Conservation (phyloP, 345 rosid genomes). For the Eucalyptus virginea region DNA sequence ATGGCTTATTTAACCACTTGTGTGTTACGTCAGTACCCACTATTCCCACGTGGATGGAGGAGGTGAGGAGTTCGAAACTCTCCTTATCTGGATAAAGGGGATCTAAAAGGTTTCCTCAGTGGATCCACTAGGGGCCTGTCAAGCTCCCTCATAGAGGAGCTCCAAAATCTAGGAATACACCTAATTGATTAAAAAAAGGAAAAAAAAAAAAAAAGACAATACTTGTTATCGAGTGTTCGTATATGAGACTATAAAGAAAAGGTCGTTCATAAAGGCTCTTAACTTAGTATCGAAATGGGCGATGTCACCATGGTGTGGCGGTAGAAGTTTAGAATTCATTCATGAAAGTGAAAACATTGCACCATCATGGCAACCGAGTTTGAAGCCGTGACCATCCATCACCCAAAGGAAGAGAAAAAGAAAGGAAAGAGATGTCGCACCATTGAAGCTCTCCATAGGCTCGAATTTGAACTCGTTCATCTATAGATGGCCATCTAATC, state of each 20-base stretch:
- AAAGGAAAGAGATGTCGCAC: background rate
- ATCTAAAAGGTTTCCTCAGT: background rate
- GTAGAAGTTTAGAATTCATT: background rate
- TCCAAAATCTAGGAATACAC: background rate
- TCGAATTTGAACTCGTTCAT: background rate
- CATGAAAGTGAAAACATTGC: background rate
- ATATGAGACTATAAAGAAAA: background rate
- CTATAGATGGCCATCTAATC: background rate
- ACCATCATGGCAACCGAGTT: background rate
- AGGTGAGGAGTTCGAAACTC: background rate
- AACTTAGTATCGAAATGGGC: background rate
- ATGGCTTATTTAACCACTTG: background rate
- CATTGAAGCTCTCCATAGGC: background rate
- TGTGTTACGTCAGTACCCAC: too few relatives aligned
- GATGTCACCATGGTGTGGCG: background rate
- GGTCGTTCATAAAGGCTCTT: background rate
- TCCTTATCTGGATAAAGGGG: background rate
- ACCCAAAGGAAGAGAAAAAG: background rate
- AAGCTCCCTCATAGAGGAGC: background rate
- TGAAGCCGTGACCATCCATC: background rate
- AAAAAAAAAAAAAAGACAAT: too few relatives aligned
- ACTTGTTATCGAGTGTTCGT: background rate
- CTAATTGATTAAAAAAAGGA: fast-evolving
- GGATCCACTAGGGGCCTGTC: background rate
- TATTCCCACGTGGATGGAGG: background rate